Base-by-base conservation (phyloP, 2,329 filamentous ascomycete species). In the Colletotrichum musae region DNA sequence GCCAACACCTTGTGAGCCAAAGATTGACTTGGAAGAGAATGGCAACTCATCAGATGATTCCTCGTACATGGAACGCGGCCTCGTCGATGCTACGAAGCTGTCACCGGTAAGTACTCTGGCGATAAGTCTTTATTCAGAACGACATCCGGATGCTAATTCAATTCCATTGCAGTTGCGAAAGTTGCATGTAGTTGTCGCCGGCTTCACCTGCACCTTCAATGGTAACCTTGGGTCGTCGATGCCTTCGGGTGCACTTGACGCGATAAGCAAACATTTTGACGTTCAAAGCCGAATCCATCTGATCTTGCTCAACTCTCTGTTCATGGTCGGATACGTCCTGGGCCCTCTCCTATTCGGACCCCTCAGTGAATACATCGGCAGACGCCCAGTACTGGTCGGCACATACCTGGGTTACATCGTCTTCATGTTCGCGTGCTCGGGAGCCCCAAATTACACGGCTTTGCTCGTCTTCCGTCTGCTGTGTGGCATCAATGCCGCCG, bases 401-500 rank as follows among this genome's bases (percentile, higher is more conserved):
- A 79, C 79, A 5, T 80, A 78, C 47, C 39, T 78, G 28, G 78
- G 78, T 41, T 80, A 80, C 52, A 58, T 79, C 5, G 43, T 77
- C 51, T 80, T 80, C 64, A 79, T 77, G 72, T 69, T 79, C 2
- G 73, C 76, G 45, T 78, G 75, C 51, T 82, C 83, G 13, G 83
- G 78, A 2, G 78, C 83, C 1, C 77, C 83, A 5, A 84, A 81
- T 64, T 85, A 84, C 39, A 66, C 77, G 39, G 81, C 79, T 0
- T 74, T 87, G 10, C 78, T 86, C 51, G 70, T 85, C 36, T 78
- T 86, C 50, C 80, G 85, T 4, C 68, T 80, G 1, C 69, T 80
- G 13, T 74, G 75, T 15, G 78, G 78, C 16, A 70, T 80, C 67
- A 77, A 75, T 18, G 78, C 78, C 9, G 77, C 78, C 0, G 78